A percentile compares a stretch with the other conserved stretches of the same genome.
These are phyloP conservation scores for Debaryomyces subglobosus DNA, from an alignment of 1,139 yeast species.

Conservation along the genomic window DNA sequence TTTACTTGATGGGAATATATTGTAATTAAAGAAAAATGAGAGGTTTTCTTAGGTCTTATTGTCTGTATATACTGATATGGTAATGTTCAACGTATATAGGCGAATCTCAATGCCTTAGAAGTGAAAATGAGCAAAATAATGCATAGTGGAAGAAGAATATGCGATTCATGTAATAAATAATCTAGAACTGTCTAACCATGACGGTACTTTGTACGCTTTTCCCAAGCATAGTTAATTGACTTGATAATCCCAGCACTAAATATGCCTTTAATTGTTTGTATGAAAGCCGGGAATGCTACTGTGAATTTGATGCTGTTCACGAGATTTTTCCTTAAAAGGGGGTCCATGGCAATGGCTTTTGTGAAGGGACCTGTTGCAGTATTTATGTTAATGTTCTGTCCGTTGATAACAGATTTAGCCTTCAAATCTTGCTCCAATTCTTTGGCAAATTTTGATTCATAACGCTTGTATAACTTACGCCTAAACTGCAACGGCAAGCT, in stretches of 20 bases:
- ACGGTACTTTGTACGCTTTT: constrained; percentile 53
- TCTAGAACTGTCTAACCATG: constrained; percentile 10
- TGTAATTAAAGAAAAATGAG: background rate
- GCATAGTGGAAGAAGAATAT: background rate
- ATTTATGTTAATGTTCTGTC: constrained; percentile 3
- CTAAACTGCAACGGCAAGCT: constrained; percentile 59
- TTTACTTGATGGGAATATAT: background rate
- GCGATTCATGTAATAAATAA: background rate
- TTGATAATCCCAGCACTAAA: constrained; percentile 82
- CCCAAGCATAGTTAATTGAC: constrained; percentile 75
- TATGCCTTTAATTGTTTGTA: constrained; percentile 82
- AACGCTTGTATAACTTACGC: constrained; percentile 44
- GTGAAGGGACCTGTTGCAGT: constrained; percentile 11
- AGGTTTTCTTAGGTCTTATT: background rate
- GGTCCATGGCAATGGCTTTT: constrained; percentile 22
- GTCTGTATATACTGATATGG: background rate
- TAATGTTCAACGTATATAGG: background rate
- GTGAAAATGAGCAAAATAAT: background rate
- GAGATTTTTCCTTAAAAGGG: constrained; percentile 39
- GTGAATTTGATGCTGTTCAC: constrained; percentile 55
- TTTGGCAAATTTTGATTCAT: constrained; percentile 32
- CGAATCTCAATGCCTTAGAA: background rate
- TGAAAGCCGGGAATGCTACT: constrained; percentile 67
- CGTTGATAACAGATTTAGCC: constrained; percentile 18
- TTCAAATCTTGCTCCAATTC: constrained; percentile 23